Conservation (phyloP, 495 filamentous ascomycete genomes). For the Hypoxylon trugodes region DNA sequence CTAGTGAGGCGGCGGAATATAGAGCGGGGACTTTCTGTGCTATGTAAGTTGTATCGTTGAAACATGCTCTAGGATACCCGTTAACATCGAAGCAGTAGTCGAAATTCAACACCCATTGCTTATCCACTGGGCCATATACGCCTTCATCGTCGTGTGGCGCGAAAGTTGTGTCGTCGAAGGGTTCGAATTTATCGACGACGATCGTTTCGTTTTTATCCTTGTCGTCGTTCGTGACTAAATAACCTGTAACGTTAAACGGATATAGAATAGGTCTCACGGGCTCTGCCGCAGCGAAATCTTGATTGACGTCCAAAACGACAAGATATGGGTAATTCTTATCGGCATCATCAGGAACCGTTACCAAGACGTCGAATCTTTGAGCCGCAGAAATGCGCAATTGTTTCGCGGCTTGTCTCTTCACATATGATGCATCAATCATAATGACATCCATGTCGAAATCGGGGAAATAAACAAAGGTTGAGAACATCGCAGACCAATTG, state of each 20-base stretch:
- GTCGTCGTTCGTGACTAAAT: conserved; percentile 69
- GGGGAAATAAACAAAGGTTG: conserved; percentile 68
- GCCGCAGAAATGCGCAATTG: conserved; percentile 62
- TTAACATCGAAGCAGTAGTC: conserved; percentile 68
- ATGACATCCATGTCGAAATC: conserved; percentile 70
- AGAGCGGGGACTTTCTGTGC: conserved; percentile 78
- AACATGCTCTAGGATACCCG: conserved; percentile 72
- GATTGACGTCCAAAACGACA: conserved; percentile 55
- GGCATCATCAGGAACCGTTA: conserved; percentile 43
- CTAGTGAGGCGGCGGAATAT: conserved; percentile 75
- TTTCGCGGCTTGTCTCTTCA: conserved; percentile 44
- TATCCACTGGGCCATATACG: conserved; percentile 57
- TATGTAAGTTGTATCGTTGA: conserved; percentile 81
- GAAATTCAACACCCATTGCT: conserved; percentile 66
- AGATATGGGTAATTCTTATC: conserved; percentile 68
- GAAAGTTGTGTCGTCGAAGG: conserved; percentile 71
- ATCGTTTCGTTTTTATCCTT: conserved; percentile 59
- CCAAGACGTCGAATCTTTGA: conserved; percentile 71
- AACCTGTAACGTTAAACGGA: conserved; percentile 59
- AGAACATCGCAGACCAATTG: conserved; percentile 72
- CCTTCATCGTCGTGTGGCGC: conserved; percentile 63
- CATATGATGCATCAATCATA: conserved; percentile 57
- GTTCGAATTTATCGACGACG: conserved; percentile 61
- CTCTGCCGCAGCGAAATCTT: conserved; percentile 49
- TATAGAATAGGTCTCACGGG: conserved; percentile 39